A percentile compares a stretch with the other conserved stretches of the same genome.
phyloP scores from a whole-genome alignment of 1,284 basidiomycete genomes.

The Rhodotorula mucilaginosa region DNA sequence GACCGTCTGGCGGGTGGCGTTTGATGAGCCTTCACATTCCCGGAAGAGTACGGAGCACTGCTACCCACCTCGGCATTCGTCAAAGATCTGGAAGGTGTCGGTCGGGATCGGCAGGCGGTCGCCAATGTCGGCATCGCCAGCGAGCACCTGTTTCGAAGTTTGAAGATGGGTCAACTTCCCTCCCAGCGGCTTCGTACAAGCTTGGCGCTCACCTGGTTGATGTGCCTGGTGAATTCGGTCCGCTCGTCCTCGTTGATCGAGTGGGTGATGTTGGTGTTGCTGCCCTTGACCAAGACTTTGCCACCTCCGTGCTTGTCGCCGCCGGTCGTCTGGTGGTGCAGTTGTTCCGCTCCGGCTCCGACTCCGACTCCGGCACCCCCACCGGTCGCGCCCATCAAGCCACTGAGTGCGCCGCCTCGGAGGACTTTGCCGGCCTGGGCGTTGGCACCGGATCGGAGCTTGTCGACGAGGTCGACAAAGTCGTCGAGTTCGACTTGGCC shows the following conservation, averaged over 20 bases:
- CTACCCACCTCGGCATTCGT: conserved; percentile 71
- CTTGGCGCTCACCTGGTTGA: conserved; percentile 70
- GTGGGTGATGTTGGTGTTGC: conserved; percentile 93
- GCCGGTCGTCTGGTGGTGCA: conserved; percentile 7
- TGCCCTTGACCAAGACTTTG: conserved; percentile 91
- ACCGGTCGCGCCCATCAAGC: conserved; percentile 25
- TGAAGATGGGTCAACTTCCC: neutral
- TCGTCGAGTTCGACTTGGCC: conserved; percentile 97
- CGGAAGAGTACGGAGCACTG: no score
- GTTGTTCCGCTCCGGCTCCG: neutral
- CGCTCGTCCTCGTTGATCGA: conserved; percentile 98
- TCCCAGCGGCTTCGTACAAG: neutral
- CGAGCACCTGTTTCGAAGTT: conserved; percentile 64
- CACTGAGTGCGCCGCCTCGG: conserved; percentile 37
- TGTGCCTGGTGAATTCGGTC: conserved; percentile 93
- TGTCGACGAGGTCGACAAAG: conserved; percentile 92
- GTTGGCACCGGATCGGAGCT: conserved; percentile 59
- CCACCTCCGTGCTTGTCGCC: conserved; percentile 56
- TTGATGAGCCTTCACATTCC: neutral
- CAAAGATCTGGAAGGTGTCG: conserved; percentile 98
- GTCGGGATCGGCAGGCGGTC: conserved; percentile 86
- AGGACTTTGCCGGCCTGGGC: conserved; percentile 60
- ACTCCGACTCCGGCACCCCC: neutral
- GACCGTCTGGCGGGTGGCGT: conserved; percentile 61
- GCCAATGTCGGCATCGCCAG: conserved; percentile 82